Percentiles rank a stretch among this genome's conserved stretches.
These are phyloP conservation scores for Neocallimastix lanati DNA, from an alignment of 192 early-diverging fungal genomes.

Conservation along the genomic window DNA sequence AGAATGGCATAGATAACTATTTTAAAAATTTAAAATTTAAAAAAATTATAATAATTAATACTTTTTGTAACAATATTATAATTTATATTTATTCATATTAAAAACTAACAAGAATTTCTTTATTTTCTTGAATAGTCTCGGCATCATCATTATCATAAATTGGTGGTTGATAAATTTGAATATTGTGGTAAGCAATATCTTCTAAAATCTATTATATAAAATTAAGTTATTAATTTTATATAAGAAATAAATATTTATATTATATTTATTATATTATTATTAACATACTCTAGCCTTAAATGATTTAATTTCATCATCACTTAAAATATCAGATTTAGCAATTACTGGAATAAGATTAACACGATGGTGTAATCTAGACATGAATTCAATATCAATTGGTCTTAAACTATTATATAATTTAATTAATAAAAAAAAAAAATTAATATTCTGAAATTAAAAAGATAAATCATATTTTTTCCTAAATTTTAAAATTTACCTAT, in stretches of 20 bases:
- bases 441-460: no score
- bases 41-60: no score
- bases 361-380: constrained; percentile 74
- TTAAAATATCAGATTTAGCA: constrained; percentile 66
- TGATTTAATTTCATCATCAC: constrained; percentile 41
- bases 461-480: no score
- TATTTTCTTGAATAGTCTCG: constrained; percentile 35
- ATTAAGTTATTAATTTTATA: no score
- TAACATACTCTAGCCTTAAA: constrained; percentile 4
- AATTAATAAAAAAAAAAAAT: no score
- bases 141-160: constrained; percentile 66
- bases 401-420: constrained; percentile 29
- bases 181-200: constrained; percentile 64
- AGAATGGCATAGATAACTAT: constrained; percentile 2
- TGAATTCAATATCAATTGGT: constrained; percentile 86
- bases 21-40: no score
- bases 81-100: no score
- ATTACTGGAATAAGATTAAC: constrained; percentile 80
- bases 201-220: constrained; percentile 54
- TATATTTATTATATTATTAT: no score
- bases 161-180: constrained; percentile 70
- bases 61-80: no score
- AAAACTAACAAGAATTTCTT: background rate
- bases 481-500: constrained; percentile 32
- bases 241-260: no score